Evolutionary conservation across 2,329 filamentous ascomycete genomes (phyloP).

Genomic region (Diaporthe velutina): DNA sequence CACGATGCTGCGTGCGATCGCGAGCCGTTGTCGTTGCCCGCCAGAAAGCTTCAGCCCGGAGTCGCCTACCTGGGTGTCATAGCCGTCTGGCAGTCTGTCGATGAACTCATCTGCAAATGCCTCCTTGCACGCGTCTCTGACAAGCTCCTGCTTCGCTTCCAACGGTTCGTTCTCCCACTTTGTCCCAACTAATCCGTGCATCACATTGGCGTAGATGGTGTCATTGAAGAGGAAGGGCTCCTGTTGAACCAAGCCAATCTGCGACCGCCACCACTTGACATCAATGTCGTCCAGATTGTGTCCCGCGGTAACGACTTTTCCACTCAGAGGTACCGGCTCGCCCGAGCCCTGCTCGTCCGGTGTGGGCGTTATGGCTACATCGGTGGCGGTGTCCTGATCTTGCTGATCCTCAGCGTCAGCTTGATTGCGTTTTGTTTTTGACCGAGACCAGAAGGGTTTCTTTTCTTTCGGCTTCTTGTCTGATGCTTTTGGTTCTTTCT

Average conservation of each 20-base stretch:
- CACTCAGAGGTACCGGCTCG: constrained; percentile 51
- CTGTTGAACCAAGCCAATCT: constrained; percentile 59
- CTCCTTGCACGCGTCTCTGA: constrained; percentile 74
- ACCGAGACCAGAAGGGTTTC: constrained; percentile 38
- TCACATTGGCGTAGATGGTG: constrained; percentile 67
- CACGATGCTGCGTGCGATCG: constrained; percentile 73
- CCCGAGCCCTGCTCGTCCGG: constrained; percentile 50
- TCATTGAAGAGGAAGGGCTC: constrained; percentile 61
- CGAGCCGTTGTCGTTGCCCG: constrained; percentile 72
- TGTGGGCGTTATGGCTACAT: not conserved
- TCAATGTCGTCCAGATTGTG: constrained; percentile 69
- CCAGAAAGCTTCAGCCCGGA: constrained; percentile 80
- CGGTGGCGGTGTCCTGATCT: constrained; percentile 39
- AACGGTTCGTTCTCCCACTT: constrained; percentile 52
- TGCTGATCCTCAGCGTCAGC: constrained; percentile 44
- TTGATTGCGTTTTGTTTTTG: constrained; percentile 41
- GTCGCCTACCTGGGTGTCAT: constrained; percentile 82
- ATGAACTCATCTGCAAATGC: constrained; percentile 80
- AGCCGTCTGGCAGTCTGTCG: constrained; percentile 73
- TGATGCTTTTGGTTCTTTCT: constrained; percentile 53
- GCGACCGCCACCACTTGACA: constrained; percentile 68
- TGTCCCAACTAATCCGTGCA: constrained; percentile 60
- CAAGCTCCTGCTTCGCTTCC: constrained; percentile 65
- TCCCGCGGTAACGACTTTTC: constrained; percentile 44
- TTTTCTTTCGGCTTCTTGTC: constrained; percentile 47